These are phyloP conservation scores for Umbelopsis sp. DNA, from an alignment of 371 early-diverging fungal species.

Conservation along the genomic window DNA sequence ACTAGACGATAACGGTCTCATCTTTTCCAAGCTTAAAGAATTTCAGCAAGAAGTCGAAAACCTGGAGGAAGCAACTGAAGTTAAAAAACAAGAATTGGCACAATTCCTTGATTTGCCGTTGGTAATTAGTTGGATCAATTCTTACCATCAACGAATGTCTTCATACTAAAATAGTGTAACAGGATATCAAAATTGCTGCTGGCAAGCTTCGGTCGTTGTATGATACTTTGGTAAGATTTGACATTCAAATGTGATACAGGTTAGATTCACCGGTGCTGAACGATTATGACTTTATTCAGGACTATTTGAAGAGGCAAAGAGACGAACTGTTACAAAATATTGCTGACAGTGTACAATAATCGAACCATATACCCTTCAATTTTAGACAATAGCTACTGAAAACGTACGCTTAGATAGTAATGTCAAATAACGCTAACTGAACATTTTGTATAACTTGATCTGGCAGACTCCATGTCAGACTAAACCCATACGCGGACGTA, in stretches of 20 bases:
- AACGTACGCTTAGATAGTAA: no score
- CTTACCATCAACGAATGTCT: neutral
- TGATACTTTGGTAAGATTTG: conserved; percentile 9
- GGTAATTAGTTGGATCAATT: neutral
- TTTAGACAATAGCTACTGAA: no score
- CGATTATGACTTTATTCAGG: neutral
- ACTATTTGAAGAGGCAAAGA: conserved; percentile 7
- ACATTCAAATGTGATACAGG: neutral
- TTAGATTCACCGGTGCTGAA: neutral
- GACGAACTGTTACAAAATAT: conserved; percentile 2
- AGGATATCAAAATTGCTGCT: conserved; percentile 7
- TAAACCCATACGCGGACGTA: no score
- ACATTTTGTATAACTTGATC: neutral
- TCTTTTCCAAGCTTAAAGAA: neutral
- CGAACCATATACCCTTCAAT: neutral
- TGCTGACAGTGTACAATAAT: conserved; percentile 5
- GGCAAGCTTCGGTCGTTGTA: conserved; percentile 2
- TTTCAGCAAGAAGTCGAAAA: neutral
- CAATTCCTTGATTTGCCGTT: neutral
- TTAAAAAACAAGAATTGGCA: neutral
- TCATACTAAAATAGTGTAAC: neutral
- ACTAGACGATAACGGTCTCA: neutral
- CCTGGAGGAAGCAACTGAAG: neutral
- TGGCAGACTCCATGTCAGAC: no score
- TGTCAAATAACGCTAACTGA: no score